Evolutionary conservation across 108 stramenopile species (phyloP), one percentile per base, ranked within the genome.

Genomic region (Pseudonitzschia delicatissima): DNA sequence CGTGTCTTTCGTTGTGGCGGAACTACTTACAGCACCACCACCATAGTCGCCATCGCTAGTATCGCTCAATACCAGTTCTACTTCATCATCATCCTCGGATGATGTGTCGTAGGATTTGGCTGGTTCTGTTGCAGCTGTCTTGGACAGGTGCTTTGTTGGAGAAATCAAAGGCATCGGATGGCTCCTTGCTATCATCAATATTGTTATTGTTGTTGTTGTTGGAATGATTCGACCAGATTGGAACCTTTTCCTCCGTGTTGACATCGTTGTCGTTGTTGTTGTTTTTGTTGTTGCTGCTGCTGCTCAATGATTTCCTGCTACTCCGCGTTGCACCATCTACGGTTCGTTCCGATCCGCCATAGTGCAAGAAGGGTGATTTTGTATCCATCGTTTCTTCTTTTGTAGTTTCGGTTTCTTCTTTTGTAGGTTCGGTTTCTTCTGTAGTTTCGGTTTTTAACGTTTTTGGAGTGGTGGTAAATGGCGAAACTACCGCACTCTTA

Each of bases 301-400:
- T 55, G n/a, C 53, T 44, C n/a, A n/a, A n/a, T n/a, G n/a, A n/a
- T n/a, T n/a, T n/a, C n/a, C n/a, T n/a, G n/a, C n/a, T n/a, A 5
- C 73, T 65, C 42, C 59, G 45, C 5, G 6, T 33, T 25, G 55
- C 76, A 26, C 87, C 87, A 69, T 88, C 87, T 8, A 88, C 25
- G 23, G 87, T 82, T 40, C 87, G 77, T 9, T 84, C 80, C 4
- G 87, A 88, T 69, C 87, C 87, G 27, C 87, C 87, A 55, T 82
- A 88, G 57, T 88, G 87, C 3, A 29, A 29, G 42, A 80, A 63
- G 32, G 2, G 47, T 2, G 45, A 15, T 45, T 13, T n/a, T n/a
- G n/a, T n/a, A n/a, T n/a, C 32, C 21, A 33, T 42, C 25, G 37
- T 20, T 12, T 69, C 55, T 39, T 39, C 50, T 26, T 5, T 23